Conservation (phyloP, 2,329 filamentous ascomycete species). For the Lasiodiplodia gonubiensis region DNA sequence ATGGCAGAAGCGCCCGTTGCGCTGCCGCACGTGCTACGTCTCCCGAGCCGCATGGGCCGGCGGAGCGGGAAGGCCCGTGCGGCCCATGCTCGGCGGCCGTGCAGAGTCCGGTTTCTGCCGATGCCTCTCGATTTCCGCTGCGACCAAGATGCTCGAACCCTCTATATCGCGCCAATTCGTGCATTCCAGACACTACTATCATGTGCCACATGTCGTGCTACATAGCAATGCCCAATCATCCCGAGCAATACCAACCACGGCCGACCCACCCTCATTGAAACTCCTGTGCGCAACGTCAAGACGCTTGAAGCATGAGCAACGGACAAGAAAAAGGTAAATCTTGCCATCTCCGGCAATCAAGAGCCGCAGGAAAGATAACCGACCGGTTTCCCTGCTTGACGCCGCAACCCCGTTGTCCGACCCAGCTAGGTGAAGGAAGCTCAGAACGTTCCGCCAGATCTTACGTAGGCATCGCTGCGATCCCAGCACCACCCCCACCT, state of each 20-base stretch:
- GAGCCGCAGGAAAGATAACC: conserved; percentile 4
- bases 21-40: neutral
- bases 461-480: conserved; percentile 49
- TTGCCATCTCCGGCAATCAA: neutral
- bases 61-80: no score
- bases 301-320: neutral
- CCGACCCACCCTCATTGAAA: neutral
- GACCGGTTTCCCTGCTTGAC: neutral
- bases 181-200: conserved; percentile 1
- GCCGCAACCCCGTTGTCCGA: neutral
- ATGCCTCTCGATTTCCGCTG: conserved; percentile 8
- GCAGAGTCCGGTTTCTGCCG: conserved; percentile 8
- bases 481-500: conserved; percentile 36
- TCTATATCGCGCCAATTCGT: neutral
- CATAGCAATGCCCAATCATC: neutral
- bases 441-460: neutral
- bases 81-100: conserved; percentile 6
- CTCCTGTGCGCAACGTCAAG: conserved; percentile 2
- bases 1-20: neutral
- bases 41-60: conserved; percentile 1
- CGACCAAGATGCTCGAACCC: neutral
- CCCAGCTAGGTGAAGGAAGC: neutral
- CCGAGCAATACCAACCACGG: neutral
- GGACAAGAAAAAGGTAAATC: neutral
- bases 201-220: conserved; percentile 2